Conservation (phyloP, 306 rosid genomes). For the Casuarina glauca region DNA sequence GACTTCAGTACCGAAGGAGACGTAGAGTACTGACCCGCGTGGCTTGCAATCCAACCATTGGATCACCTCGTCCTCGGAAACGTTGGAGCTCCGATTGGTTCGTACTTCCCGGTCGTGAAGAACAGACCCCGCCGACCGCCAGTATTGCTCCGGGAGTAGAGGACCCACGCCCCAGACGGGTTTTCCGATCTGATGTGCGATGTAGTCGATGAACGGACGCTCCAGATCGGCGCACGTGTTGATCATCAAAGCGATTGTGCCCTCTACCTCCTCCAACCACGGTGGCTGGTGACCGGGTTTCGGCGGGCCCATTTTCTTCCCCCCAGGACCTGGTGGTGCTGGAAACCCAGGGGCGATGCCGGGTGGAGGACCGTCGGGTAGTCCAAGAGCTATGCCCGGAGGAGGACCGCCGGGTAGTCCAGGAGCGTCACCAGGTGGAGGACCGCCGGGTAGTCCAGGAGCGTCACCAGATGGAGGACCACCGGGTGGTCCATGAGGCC, state of each 20-base stretch:
- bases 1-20: slow-evolving; percentile 56
- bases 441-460: no score
- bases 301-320: slow-evolving; percentile 35
- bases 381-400: no score
- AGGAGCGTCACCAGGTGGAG: no score
- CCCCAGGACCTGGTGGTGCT: slow-evolving; percentile 9
- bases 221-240: slow-evolving; percentile 80
- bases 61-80: slow-evolving; percentile 50
- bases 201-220: slow-evolving; percentile 45
- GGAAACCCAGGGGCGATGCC: not conserved
- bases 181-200: slow-evolving; percentile 25
- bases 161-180: slow-evolving; percentile 79
- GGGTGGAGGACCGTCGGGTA: slow-evolving; percentile 1
- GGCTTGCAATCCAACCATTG: slow-evolving; percentile 59
- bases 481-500: slow-evolving; percentile 21
- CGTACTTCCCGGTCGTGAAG: slow-evolving; percentile 44
- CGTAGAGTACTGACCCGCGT: slow-evolving; percentile 49
- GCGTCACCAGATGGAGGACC: not conserved
- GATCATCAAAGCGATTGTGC: slow-evolving; percentile 39
- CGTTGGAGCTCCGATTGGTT: slow-evolving; percentile 33
- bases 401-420: not conserved
- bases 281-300: slow-evolving; percentile 34
- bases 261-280: slow-evolving; percentile 35
- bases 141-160: slow-evolving; percentile 58
- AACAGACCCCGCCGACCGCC: slow-evolving; percentile 45